Evolutionary conservation across 2,329 filamentous ascomycete species (phyloP).

Genomic region (Colletotrichum sp.): DNA sequence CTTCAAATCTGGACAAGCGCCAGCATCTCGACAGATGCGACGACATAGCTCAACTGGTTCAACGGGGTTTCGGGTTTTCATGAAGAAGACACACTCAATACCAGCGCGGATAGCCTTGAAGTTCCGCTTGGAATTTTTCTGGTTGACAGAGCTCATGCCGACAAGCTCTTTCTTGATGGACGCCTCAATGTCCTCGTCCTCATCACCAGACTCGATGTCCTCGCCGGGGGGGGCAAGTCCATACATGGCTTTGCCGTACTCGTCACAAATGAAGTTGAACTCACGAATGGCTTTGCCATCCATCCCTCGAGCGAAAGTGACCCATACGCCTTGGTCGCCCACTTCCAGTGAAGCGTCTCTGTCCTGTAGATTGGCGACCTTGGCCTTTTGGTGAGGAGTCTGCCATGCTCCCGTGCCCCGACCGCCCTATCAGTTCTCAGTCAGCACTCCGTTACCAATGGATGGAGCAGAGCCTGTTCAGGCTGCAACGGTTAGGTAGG

Average conservation of each 20-base stretch:
- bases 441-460: background rate
- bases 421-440: background rate
- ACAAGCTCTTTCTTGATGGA: constrained; percentile 75
- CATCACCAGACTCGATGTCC: constrained; percentile 40
- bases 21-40: constrained; percentile 60
- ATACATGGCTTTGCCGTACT: constrained; percentile 71
- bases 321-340: constrained; percentile 78
- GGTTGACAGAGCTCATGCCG: constrained; percentile 50
- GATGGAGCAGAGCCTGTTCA: background rate
- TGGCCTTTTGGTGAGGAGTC: constrained; percentile 62
- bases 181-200: constrained; percentile 70
- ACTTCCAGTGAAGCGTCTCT: constrained; percentile 59
- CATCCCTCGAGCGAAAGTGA: constrained; percentile 75
- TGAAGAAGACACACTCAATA: constrained; percentile 68
- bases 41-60: constrained; percentile 59
- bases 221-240: constrained; percentile 46
- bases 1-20: constrained; percentile 41
- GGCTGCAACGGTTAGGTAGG: background rate
- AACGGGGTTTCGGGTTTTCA: constrained; percentile 59
- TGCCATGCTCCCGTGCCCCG: constrained; percentile 61
- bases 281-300: constrained; percentile 73
- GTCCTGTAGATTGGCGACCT: constrained; percentile 44
- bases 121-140: constrained; percentile 45
- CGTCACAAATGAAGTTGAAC: constrained; percentile 67
- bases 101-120: constrained; percentile 60